phyloP scores from a whole-genome alignment of 1,139 yeast genomes.

The Kluyveromyces sp. region DNA sequence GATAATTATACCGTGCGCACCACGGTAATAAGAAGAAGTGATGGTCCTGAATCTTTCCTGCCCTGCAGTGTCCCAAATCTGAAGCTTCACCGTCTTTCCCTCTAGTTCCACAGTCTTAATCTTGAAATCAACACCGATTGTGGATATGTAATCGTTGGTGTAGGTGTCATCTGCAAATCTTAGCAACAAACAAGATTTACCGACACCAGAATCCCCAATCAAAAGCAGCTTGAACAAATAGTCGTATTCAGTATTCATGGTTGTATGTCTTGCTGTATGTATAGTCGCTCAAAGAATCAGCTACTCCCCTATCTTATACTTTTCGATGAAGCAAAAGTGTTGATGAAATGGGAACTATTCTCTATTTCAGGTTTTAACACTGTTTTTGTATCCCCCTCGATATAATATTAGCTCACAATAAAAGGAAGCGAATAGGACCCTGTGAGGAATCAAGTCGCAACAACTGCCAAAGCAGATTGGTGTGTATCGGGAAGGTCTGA shows the following conservation, averaged over 20 bases:
- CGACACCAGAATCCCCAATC: conserved; percentile 98
- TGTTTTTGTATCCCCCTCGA: neutral
- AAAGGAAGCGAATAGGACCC: no score
- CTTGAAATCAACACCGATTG: conserved; percentile 97
- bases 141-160: conserved; percentile 93
- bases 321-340: neutral
- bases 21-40: conserved; percentile 95
- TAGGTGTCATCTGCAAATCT: conserved; percentile 97
- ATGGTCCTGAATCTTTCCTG: conserved; percentile 97
- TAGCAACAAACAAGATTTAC: conserved; percentile 88
- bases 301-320: neutral
- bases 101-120: conserved; percentile 95
- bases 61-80: conserved; percentile 99
- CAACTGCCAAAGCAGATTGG: no score
- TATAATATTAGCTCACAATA: neutral
- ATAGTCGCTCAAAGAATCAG: neutral
- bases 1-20: conserved; percentile 96
- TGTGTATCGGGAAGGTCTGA: no score
- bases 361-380: neutral
- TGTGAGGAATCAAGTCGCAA: no score
- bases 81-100: conserved; percentile 94
- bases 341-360: neutral
- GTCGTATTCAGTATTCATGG: conserved; percentile 88
- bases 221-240: conserved; percentile 86
- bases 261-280: neutral